Percentiles rank a stretch among this genome's conserved stretches.
These are phyloP conservation scores for Citrus maxima DNA, from an alignment of 345 rosid species.

Conservation along the genomic window DNA sequence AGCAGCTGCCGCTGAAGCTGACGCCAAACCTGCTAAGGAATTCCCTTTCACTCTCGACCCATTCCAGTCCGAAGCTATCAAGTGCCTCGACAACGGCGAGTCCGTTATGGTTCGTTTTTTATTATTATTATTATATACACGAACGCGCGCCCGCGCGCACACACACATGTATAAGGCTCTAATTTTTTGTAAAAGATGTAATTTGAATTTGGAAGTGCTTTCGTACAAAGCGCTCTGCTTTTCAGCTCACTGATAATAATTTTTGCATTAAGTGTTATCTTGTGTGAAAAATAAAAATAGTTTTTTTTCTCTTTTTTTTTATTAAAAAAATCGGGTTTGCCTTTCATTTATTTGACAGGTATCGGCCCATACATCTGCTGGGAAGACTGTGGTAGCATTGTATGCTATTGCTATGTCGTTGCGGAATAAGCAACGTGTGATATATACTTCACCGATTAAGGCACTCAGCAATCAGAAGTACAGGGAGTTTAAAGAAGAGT, in stretches of 20 bases:
- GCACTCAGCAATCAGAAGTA: constrained; percentile 96
- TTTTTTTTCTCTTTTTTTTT: neutral
- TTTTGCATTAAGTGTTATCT: neutral
- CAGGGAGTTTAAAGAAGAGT: constrained; percentile 95
- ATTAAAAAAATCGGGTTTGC: neutral
- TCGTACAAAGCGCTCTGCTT: neutral
- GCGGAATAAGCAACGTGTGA: constrained; percentile 80
- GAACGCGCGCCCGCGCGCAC: too few relatives aligned
- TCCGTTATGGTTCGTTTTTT: constrained; percentile 62
- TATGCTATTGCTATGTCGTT: constrained; percentile 98
- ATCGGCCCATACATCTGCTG: constrained; percentile 99
- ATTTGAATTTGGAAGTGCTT: neutral
- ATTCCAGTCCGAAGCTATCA: constrained; percentile 93
- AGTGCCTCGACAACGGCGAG: constrained; percentile 80
- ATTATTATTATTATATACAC: too few relatives aligned
- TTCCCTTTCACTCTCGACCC: constrained; percentile 92
- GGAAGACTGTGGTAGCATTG: constrained; percentile 91
- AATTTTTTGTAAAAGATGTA: neutral
- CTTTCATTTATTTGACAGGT: constrained; percentile 42
- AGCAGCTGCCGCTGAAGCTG: constrained; percentile 7
- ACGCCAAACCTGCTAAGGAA: constrained; percentile 69
- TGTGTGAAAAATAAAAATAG: neutral
- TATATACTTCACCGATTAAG: constrained; percentile 94
- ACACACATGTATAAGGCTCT: neutral
- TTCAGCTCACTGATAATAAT: neutral